These are phyloP conservation scores for Trypanosoma rangeli DNA, from an alignment of 208 protist genomes.

Conservation along the genomic window DNA sequence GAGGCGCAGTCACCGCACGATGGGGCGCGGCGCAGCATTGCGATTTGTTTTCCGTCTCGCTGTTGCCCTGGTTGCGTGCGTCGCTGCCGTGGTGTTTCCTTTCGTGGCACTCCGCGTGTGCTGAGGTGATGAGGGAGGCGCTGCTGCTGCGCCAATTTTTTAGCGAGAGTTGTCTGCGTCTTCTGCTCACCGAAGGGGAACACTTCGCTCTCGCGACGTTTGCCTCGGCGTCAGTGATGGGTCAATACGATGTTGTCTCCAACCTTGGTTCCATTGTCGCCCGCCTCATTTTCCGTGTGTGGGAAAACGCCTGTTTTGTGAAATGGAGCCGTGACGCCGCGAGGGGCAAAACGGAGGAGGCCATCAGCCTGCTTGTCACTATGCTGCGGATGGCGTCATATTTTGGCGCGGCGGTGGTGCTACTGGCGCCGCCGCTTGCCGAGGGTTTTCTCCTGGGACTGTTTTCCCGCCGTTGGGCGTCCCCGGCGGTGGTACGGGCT, in stretches of 20 bases:
- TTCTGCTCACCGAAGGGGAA: slow-evolving; percentile 88
- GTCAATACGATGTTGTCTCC: slow-evolving; percentile 84
- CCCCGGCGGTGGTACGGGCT: slow-evolving; percentile 52
- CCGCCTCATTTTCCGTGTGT: slow-evolving; percentile 89
- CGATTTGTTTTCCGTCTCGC: not conserved
- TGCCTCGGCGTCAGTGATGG: slow-evolving; percentile 62
- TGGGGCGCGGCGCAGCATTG: not conserved
- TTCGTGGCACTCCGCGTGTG: slow-evolving; percentile 10
- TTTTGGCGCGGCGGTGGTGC: slow-evolving; percentile 59
- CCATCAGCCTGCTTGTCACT: slow-evolving; percentile 48
- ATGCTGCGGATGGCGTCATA: slow-evolving; percentile 81
- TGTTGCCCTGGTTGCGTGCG: not conserved
- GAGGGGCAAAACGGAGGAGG: slow-evolving; percentile 28
- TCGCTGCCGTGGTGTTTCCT: slow-evolving; percentile 25
- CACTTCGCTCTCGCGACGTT: slow-evolving; percentile 79
- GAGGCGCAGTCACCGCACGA: slow-evolving; percentile 19
- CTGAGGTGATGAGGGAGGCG: slow-evolving; percentile 14
- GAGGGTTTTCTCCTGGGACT: slow-evolving; percentile 54
- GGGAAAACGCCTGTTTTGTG: slow-evolving; percentile 86
- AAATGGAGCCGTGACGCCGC: slow-evolving; percentile 74
- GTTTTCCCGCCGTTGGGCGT: slow-evolving; percentile 78
- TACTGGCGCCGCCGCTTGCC: slow-evolving; percentile 75
- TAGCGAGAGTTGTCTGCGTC: slow-evolving; percentile 76
- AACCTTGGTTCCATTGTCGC: slow-evolving; percentile 86
- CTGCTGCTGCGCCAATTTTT: slow-evolving; percentile 66